Percentiles rank a stretch among this genome's conserved stretches.
phyloP scores from a whole-genome alignment of 495 filamentous ascomycete genomes.

The Aspergillus asperescens region DNA sequence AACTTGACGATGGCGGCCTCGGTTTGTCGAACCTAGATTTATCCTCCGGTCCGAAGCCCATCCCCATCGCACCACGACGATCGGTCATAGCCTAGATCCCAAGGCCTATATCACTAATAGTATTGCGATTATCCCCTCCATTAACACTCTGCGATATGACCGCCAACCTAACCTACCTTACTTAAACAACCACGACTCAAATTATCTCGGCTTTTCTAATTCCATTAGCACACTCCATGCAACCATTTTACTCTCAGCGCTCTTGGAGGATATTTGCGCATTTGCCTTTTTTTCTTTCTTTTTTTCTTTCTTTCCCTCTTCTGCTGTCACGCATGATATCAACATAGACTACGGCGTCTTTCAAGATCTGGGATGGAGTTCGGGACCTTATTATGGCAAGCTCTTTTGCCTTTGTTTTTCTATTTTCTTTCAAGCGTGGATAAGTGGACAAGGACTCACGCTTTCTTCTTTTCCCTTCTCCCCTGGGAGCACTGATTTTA shows the following conservation, averaged over 20 bases:
- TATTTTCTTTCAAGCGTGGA: slow-evolving; percentile 21
- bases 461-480: slow-evolving; percentile 4
- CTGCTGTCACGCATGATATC: slow-evolving; percentile 17
- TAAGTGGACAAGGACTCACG: slow-evolving; percentile 18
- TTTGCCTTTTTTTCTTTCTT: slow-evolving; percentile 12
- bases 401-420: slow-evolving; percentile 9
- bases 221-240: slow-evolving; percentile 2
- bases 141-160: background rate
- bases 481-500: background rate
- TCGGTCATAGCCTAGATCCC: slow-evolving; percentile 35
- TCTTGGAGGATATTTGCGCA: slow-evolving; percentile 10
- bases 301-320: too few species aligned
- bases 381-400: slow-evolving; percentile 15
- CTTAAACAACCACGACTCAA: background rate
- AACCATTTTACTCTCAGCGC: slow-evolving; percentile 1
- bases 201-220: background rate
- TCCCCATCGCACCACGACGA: slow-evolving; percentile 39
- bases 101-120: too few species aligned
- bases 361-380: slow-evolving; percentile 34
- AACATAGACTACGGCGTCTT: slow-evolving; percentile 41
- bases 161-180: background rate
- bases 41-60: slow-evolving; percentile 39
- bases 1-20: slow-evolving; percentile 31
- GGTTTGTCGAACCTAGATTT: slow-evolving; percentile 36
- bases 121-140: too few species aligned